phyloP scores from a whole-genome alignment of 2,329 filamentous ascomycete genomes.

The Eutypella sp. region DNA sequence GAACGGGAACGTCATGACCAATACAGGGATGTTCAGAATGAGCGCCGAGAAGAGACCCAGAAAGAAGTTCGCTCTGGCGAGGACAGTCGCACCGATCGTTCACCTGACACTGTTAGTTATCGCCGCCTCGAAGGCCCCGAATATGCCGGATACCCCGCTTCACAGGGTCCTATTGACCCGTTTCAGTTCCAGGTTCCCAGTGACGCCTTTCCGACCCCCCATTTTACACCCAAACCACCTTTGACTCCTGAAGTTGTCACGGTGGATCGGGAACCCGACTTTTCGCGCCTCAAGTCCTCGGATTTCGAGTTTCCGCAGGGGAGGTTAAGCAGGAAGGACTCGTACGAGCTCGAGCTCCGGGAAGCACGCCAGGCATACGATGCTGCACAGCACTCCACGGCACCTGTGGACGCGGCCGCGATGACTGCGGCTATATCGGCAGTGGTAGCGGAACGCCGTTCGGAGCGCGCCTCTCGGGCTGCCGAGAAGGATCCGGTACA shows the following conservation, averaged over 20 bases:
- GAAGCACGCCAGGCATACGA: conserved; percentile 41
- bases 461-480: conserved; percentile 19
- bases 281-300: conserved; percentile 26
- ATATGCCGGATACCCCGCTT: conserved; percentile 17
- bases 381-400: conserved; percentile 42
- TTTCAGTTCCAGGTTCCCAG: conserved; percentile 55
- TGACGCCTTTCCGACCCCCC: conserved; percentile 45
- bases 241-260: conserved; percentile 48
- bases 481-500: conserved; percentile 41
- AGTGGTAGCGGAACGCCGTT: conserved; percentile 33
- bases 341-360: conserved; percentile 42
- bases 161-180: conserved; percentile 42
- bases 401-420: conserved; percentile 42
- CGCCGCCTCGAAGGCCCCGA: conserved; percentile 20
- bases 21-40: conserved; percentile 21
- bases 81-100: conserved; percentile 12
- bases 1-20: conserved; percentile 18
- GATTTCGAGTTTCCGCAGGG: conserved; percentile 27
- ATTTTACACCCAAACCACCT: conserved; percentile 35
- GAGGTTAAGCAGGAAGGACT: conserved; percentile 45
- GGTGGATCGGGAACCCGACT: conserved; percentile 49
- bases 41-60: conserved; percentile 23
- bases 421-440: conserved; percentile 42
- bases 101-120: conserved; percentile 20
- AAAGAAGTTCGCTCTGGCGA: conserved; percentile 12